These are phyloP conservation scores for Ophiocordyceps robertsii DNA, from an alignment of 2,329 filamentous ascomycete genomes.

Conservation along the genomic window DNA sequence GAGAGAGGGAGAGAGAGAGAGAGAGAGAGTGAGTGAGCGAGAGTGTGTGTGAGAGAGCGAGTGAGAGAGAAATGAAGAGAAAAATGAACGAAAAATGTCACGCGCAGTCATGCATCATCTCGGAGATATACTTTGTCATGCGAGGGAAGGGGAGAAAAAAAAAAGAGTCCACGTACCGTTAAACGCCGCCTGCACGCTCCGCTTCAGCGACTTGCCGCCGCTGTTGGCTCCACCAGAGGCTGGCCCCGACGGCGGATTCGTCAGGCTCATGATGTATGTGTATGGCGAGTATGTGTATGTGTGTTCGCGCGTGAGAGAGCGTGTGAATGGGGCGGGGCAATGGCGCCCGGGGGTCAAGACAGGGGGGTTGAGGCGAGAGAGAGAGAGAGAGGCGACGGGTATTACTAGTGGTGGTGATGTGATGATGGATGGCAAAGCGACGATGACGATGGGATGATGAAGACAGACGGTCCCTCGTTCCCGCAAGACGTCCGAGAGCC, in stretches of 20 bases:
- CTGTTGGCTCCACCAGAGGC: slow-evolving; percentile 24
- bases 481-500: too few species aligned
- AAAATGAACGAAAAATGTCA: too few species aligned
- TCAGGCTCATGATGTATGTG: slow-evolving; percentile 37
- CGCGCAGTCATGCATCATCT: too few species aligned
- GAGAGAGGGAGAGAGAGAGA: neutral
- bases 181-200: slow-evolving; percentile 46
- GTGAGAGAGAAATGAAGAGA: neutral
- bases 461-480: too few species aligned
- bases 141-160: neutral
- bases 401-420: too few species aligned
- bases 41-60: neutral
- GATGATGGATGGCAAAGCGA: too few species aligned
- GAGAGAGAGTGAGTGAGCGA: neutral
- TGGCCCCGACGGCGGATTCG: slow-evolving; percentile 38
- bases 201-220: slow-evolving; percentile 33
- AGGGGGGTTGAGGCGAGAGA: neutral
- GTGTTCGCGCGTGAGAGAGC: neutral
- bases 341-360: neutral
- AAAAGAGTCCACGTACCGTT: slow-evolving; percentile 34
- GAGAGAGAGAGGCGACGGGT: neutral
- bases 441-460: too few species aligned
- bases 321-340: too few species aligned
- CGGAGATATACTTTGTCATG: too few species aligned
- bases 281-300: neutral